Base-by-base conservation (phyloP, 192 early-diverging fungal genomes). In the Linnemannia exigua region DNA sequence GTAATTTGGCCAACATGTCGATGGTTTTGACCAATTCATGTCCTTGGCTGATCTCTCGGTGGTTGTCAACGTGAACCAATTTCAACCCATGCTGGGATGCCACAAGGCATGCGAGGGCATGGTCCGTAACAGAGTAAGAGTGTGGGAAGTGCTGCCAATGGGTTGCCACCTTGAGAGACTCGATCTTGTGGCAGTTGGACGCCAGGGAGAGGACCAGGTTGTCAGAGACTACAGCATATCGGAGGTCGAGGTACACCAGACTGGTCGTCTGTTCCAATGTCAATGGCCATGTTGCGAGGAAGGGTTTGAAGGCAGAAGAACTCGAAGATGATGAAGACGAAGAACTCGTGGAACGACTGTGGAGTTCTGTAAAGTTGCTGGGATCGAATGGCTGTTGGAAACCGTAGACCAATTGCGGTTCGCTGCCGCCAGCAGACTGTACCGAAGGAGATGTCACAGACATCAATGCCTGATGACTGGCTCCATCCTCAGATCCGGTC, bases 41-140 rank as follows among this genome's bases (percentile, higher is more conserved):
- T 4, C 84, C 84, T 31, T 86, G 84, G 41, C 84, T 80, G 61
- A 86, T 80, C 51, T 86, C 84, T 15, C 84, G 78, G 25, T 80
- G 74, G 51, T 86, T 86, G 5, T 86, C 84, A 12, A 86, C 79
- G 58, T 86, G 84, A 22, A 86, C 50, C 33, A 86, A 47, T 31
- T 74, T 76, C 3, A 86, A 28, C 5, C 35, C 48, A 6, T 73
- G 36, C 31, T 86, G 84, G 8, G 75, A 68, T 17, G 37, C 61
- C 4, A 86, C 75, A n/a, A 86, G 70, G 1, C 52, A 68, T 8
- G 84, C 58, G 20, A 86, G 44, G 46, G 84, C 77, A 35, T 33
- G 68, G 31, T 86, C 84, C 3, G 77, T 86, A 8, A 86, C 78
- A 20, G 84, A 86, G 75, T 80, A 86, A 0, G 78, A 70, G 20